Evolutionary conservation across 177 flowering plant genomes (phyloP).

Genomic region (Telopea speciosissima): DNA sequence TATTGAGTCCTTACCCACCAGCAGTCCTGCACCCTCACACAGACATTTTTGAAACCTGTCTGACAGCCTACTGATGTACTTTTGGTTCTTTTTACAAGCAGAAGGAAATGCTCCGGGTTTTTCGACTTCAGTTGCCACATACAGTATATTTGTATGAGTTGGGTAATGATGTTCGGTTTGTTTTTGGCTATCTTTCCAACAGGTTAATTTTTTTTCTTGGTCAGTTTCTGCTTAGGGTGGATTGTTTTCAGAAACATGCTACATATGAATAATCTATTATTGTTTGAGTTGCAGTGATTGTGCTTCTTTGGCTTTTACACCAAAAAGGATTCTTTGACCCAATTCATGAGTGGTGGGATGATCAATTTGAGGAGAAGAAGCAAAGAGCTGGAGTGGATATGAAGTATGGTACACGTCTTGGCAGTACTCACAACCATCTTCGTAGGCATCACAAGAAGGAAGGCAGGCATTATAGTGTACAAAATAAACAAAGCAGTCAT

Average conservation of each 20-base stretch:
- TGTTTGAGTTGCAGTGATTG: slow-evolving; percentile 53
- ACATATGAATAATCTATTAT: slow-evolving; percentile 4
- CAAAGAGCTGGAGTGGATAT: slow-evolving; percentile 7
- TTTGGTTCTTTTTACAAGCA: slow-evolving; percentile 27
- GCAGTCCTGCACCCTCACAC: not conserved
- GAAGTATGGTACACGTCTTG: slow-evolving; percentile 24
- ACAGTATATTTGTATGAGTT: slow-evolving; percentile 80
- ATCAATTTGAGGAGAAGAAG: slow-evolving; percentile 26
- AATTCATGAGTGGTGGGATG: slow-evolving; percentile 90
- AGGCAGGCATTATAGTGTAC: slow-evolving; percentile 24
- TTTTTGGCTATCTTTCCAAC: slow-evolving; percentile 71
- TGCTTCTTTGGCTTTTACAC: slow-evolving; percentile 85
- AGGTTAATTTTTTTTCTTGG: slow-evolving; percentile 34
- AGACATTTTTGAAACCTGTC: not conserved
- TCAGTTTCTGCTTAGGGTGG: not conserved
- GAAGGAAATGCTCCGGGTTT: slow-evolving; percentile 66
- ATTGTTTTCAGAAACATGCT: not conserved
- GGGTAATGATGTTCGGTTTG: slow-evolving; percentile 69
- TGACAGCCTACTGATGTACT: not conserved
- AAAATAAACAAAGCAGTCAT: slow-evolving; percentile 27
- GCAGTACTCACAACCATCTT: slow-evolving; percentile 19
- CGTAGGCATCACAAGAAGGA: slow-evolving; percentile 31
- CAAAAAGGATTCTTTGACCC: slow-evolving; percentile 90
- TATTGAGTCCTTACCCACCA: not conserved
- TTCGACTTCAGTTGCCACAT: slow-evolving; percentile 90